phyloP scores from a whole-genome alignment of 2,329 filamentous ascomycete genomes.

The Fusarium redolens region DNA sequence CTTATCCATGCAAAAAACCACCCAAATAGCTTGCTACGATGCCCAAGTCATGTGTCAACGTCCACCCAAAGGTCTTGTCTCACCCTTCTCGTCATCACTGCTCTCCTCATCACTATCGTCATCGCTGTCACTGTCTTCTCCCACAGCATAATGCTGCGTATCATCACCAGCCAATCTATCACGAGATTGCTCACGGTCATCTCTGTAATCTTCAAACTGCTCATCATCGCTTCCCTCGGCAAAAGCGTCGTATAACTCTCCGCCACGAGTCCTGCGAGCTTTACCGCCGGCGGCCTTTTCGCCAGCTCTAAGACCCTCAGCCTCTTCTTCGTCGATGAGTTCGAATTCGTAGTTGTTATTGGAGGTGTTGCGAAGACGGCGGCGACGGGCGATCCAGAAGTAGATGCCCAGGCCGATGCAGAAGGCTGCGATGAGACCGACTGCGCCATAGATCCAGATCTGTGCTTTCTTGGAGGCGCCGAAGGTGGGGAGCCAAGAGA shows the following conservation, averaged over 20 bases:
- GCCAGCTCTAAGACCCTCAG: conserved; percentile 62
- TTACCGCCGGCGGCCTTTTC: conserved; percentile 60
- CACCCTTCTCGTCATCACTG: conserved; percentile 47
- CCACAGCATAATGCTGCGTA: conserved; percentile 62
- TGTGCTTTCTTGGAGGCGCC: conserved; percentile 88
- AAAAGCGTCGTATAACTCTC: conserved; percentile 97
- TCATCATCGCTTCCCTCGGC: conserved; percentile 84
- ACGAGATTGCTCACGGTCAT: conserved; percentile 54
- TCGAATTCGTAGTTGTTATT: conserved; percentile 95
- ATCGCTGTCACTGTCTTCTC: conserved; percentile 58
- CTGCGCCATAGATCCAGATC: conserved; percentile 90
- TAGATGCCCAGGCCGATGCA: conserved; percentile 84
- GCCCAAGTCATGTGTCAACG: conserved; percentile 13
- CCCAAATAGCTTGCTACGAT: background rate
- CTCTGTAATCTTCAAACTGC: conserved; percentile 58
- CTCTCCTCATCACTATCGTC: conserved; percentile 57
- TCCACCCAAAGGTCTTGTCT: conserved; percentile 42
- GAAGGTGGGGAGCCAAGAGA: conserved; percentile 92
- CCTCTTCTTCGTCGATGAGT: conserved; percentile 85
- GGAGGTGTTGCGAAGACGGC: conserved; percentile 77
- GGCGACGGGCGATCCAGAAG: conserved; percentile 82
- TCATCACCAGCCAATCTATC: conserved; percentile 50
- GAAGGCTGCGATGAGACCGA: conserved; percentile 87
- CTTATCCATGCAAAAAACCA: conserved; percentile 40
- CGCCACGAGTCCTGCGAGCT: conserved; percentile 71